phyloP scores from a whole-genome alignment of 768 basidiomycete species.

The Boletales sp. region DNA sequence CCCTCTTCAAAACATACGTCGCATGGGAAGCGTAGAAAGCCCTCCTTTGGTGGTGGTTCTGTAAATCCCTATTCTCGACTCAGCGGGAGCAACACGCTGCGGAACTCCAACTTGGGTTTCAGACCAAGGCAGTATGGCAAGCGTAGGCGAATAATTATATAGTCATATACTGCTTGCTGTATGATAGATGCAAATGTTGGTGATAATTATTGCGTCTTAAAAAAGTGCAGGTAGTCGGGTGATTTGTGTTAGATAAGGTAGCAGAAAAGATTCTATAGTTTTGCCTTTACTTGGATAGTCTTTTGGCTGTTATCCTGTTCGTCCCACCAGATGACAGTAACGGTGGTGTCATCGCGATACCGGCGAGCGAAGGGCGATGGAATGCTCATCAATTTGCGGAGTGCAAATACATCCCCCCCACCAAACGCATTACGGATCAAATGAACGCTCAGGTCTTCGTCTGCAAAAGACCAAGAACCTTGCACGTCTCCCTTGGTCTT shows the following conservation, averaged over 20 bases:
- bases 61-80: conserved; percentile 35
- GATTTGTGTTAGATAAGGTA: background rate
- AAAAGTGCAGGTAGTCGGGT: background rate
- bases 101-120: conserved; percentile 20
- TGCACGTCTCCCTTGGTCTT: conserved; percentile 33
- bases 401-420: conserved; percentile 60
- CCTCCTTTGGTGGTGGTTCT: conserved; percentile 29
- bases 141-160: conserved; percentile 34
- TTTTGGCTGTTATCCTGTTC: conserved; percentile 45
- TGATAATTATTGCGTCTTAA: conserved; percentile 2
- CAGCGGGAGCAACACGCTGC: conserved; percentile 34
- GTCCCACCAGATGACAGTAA: conserved; percentile 84
- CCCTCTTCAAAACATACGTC: conserved; percentile 21
- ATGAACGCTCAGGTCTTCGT: conserved; percentile 77
- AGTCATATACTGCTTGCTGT: conserved; percentile 19
- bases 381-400: conserved; percentile 71
- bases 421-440: conserved; percentile 90
- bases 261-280: conserved; percentile 38
- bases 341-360: conserved; percentile 82
- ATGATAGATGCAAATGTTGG: conserved; percentile 2
- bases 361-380: conserved; percentile 76
- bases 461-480: conserved; percentile 74
- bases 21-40: conserved; percentile 22
- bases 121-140: conserved; percentile 28
- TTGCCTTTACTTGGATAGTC: conserved; percentile 41